A percentile compares a stretch with the other conserved stretches of the same genome.
These are phyloP conservation scores for Picochlorum sp. DNA, from an alignment of 139 green algal genomes.

Conservation along the genomic window DNA sequence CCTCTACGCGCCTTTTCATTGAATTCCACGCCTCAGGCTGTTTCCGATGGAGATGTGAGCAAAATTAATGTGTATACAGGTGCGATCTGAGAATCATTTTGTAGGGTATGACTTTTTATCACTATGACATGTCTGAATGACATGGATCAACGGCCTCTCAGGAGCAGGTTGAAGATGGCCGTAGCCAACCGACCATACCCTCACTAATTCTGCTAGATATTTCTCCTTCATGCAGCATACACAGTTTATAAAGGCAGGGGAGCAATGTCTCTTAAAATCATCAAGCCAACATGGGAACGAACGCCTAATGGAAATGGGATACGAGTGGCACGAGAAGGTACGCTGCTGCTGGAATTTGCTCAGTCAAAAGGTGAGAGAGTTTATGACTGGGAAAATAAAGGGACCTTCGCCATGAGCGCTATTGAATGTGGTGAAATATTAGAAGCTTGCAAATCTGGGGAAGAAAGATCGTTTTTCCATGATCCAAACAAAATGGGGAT, in stretches of 20 bases:
- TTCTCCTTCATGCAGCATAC: slow-evolving; percentile 5
- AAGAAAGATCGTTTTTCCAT: slow-evolving; percentile 10
- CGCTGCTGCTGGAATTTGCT: slow-evolving; percentile 30
- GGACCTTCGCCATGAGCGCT: slow-evolving; percentile 16
- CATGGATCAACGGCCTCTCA: too few species aligned
- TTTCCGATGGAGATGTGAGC: neutral
- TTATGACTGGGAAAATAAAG: slow-evolving; percentile 28
- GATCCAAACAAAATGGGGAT: slow-evolving; percentile 17
- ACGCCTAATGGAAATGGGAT: slow-evolving; percentile 5
- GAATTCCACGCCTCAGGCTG: neutral
- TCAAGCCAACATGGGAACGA: slow-evolving; percentile 21
- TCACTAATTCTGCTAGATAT: too few species aligned
- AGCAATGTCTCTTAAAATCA: slow-evolving; percentile 24
- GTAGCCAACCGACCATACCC: too few species aligned
- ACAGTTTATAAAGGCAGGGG: slow-evolving; percentile 27
- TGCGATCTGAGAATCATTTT: neutral
- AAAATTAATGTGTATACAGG: neutral
- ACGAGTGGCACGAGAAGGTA: slow-evolving; percentile 6
- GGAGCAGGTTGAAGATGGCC: too few species aligned
- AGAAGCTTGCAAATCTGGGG: neutral
- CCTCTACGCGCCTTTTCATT: too few species aligned
- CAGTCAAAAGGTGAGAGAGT: slow-evolving; percentile 4
- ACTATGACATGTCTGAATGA: too few species aligned
- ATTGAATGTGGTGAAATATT: slow-evolving; percentile 23
- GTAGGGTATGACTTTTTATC: too few species aligned